Evolutionary conservation across 2,329 filamentous ascomycete species (phyloP), one percentile per base, ranked within the genome.

Genomic region (Elsinoe perseae): DNA sequence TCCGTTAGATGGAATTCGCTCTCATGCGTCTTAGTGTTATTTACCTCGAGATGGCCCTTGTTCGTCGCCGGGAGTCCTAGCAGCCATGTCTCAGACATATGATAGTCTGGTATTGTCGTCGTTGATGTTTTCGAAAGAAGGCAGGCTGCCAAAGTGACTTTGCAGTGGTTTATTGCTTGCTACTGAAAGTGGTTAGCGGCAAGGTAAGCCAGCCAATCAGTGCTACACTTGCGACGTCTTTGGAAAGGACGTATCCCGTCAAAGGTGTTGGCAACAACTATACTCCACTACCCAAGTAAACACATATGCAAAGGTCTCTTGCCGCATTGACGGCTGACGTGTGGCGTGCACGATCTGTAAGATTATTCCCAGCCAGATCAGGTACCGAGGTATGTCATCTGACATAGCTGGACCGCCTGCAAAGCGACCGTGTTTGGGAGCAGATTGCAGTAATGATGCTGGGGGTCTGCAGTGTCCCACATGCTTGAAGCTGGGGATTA

Each of bases 401-500:
- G 40, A 44, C 25, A 16, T 20, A 18, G 28, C 14, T 18, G 25
- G 5, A 4, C 25, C 25, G 8, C 27, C 44, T 8, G 12, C 25
- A 5, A 50, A 50, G 44, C 25, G 28, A 10, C 21, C 30, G 25
- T 98, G 93, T 70, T 77, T 85, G 54, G 88, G 93, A 50, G 78
- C 78, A 57, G 88, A 93, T 71, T 98, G 93, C 77, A 78, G 80
- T 38, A 95, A 96, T 61, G 85, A 92, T 61, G 91, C 91, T 57
- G 85, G 89, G 58, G 78, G 84, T 55, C 76, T 98, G 46, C 91
- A 97, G 72, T 98, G 93, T 72, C 93, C 93, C 56, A 97, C 88
- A 50, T 98, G 93, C 70, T 79, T 96, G 66, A 96, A 95, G 74
- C 76, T 91, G 43, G 88, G 86, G 7, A 30, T 50, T 55, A 85